phyloP scores from a whole-genome alignment of 1,284 basidiomycete genomes.

The Trichosporon sp. region DNA sequence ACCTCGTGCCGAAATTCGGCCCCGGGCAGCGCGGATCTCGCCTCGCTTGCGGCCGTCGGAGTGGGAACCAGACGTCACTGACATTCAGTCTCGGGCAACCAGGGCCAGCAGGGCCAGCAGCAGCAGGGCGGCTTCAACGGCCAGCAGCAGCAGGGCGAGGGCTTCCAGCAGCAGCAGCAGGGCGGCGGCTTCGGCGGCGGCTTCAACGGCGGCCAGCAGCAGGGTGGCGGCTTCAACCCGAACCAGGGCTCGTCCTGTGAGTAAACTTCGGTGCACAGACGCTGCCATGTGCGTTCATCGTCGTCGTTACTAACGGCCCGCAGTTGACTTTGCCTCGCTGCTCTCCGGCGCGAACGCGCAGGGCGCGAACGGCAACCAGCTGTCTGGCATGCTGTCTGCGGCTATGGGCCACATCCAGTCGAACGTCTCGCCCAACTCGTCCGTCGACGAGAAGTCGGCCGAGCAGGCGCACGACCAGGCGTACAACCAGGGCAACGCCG shows the following conservation, averaged over 20 bases:
- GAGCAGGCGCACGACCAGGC: constrained; percentile 56
- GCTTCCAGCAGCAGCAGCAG: constrained; percentile 16
- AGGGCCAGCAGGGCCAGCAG: constrained; percentile 14
- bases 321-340: constrained; percentile 42
- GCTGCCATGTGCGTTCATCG: not conserved
- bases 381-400: constrained; percentile 35
- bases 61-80: not conserved
- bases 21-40: not conserved
- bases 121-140: constrained; percentile 13
- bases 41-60: not conserved
- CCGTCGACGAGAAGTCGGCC: constrained; percentile 60
- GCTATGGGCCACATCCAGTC: constrained; percentile 43
- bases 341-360: constrained; percentile 41
- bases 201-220: constrained; percentile 13
- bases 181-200: constrained; percentile 9
- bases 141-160: constrained; percentile 15
- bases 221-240: constrained; percentile 2
- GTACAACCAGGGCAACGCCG: constrained; percentile 53
- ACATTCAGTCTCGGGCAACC: constrained; percentile 10
- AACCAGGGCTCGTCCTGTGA: constrained; percentile 8
- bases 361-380: constrained; percentile 39
- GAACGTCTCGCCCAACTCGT: constrained; percentile 10
- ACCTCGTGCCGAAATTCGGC: not conserved
- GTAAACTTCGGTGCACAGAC: not conserved
- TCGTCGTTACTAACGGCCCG: not conserved